These are phyloP conservation scores for Saturnispora zaruensis DNA, from an alignment of 805 yeast genomes.

Conservation along the genomic window DNA sequence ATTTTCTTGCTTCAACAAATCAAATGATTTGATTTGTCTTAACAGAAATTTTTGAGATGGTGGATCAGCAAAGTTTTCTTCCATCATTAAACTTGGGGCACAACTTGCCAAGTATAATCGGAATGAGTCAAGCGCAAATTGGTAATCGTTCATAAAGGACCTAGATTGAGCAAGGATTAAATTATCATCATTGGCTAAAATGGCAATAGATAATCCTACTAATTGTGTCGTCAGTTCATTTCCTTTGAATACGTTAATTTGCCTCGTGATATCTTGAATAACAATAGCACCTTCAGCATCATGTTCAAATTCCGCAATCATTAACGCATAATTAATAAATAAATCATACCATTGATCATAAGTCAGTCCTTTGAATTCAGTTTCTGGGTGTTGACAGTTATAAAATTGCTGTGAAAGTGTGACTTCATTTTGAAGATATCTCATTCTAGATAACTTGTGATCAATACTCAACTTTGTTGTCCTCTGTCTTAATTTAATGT, in stretches of 20 bases:
- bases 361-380: slow-evolving; percentile 63
- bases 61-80: slow-evolving; percentile 49
- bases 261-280: slow-evolving; percentile 64
- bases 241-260: slow-evolving; percentile 66
- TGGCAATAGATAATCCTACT: slow-evolving; percentile 55
- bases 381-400: slow-evolving; percentile 35
- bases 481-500: slow-evolving; percentile 58
- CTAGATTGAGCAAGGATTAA: slow-evolving; percentile 54
- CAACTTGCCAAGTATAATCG: slow-evolving; percentile 55
- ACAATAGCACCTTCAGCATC: slow-evolving; percentile 53
- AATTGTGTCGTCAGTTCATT: slow-evolving; percentile 53
- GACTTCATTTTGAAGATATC: slow-evolving; percentile 53
- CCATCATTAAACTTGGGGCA: slow-evolving; percentile 19
- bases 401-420: slow-evolving; percentile 24
- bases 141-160: slow-evolving; percentile 54
- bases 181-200: slow-evolving; percentile 38
- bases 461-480: slow-evolving; percentile 58
- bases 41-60: slow-evolving; percentile 85
- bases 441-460: slow-evolving; percentile 61
- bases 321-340: slow-evolving; percentile 69
- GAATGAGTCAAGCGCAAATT: slow-evolving; percentile 63
- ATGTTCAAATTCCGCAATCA: slow-evolving; percentile 51
- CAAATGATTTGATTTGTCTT: slow-evolving; percentile 85
- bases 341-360: slow-evolving; percentile 81
- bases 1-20: slow-evolving; percentile 45